Evolutionary conservation across 768 basidiomycete genomes (phyloP).

Genomic region (Pulveroboletus frians): DNA sequence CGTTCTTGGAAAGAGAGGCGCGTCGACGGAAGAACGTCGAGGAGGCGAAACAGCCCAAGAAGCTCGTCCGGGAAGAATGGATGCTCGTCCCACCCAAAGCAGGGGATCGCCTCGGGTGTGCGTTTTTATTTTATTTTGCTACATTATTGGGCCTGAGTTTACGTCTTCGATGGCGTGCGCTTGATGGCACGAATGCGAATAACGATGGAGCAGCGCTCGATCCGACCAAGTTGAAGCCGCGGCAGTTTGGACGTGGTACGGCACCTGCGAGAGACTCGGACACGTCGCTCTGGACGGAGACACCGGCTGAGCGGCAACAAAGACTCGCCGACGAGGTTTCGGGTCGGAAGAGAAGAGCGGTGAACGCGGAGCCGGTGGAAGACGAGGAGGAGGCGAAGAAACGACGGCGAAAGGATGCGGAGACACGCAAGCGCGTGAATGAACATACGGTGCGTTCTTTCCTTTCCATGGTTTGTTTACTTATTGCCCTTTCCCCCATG

Average conservation of each 20-base stretch:
- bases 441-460: constrained; percentile 62
- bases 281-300: constrained; percentile 91
- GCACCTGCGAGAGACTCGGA: constrained; percentile 42
- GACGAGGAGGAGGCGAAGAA: constrained; percentile 40
- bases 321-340: constrained; percentile 90
- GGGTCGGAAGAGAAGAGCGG: constrained; percentile 80
- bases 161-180: no score
- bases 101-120: constrained; percentile 74
- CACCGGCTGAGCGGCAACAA: constrained; percentile 87
- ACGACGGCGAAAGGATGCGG: constrained; percentile 60
- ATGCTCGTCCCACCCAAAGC: constrained; percentile 92
- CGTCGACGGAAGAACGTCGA: constrained; percentile 66
- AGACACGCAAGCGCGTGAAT: constrained; percentile 66
- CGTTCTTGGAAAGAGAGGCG: constrained; percentile 85
- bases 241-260: constrained; percentile 70
- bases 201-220: constrained; percentile 58
- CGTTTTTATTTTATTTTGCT: constrained; percentile 25
- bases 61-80: constrained; percentile 87
- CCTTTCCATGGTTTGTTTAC: not conserved
- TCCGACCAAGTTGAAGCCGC: constrained; percentile 73
- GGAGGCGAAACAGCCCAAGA: constrained; percentile 77
- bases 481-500: not conserved
- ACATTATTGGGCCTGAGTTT: no score
- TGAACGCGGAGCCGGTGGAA: constrained; percentile 43
- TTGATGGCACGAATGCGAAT: no score